These are phyloP conservation scores for Begonia peltatifolia DNA, from an alignment of 306 rosid species.

Conservation along the genomic window DNA sequence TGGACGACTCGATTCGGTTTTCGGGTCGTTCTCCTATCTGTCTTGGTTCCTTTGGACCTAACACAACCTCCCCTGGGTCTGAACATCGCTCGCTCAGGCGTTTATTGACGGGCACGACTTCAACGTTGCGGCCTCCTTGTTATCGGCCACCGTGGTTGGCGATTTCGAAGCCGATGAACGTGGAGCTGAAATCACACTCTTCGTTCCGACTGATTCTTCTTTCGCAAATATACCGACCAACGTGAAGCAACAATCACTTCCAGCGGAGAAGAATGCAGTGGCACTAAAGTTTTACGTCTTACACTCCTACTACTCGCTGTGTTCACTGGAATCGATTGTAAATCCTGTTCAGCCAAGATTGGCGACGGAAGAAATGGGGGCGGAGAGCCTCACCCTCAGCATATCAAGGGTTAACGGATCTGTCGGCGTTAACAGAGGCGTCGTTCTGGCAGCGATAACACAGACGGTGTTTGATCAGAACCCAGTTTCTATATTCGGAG, in stretches of 20 bases:
- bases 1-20: too few species aligned
- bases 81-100: slow-evolving; percentile 63
- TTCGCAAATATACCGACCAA: slow-evolving; percentile 56
- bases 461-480: slow-evolving; percentile 94
- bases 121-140: slow-evolving; percentile 87
- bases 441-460: slow-evolving; percentile 53
- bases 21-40: too few species aligned
- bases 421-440: slow-evolving; percentile 61
- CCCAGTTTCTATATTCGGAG: slow-evolving; percentile 86
- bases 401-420: slow-evolving; percentile 68
- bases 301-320: slow-evolving; percentile 80
- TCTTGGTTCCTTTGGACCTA: too few species aligned
- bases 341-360: slow-evolving; percentile 89
- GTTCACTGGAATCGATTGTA: slow-evolving; percentile 70
- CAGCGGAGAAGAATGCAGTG: slow-evolving; percentile 74
- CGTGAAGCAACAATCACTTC: slow-evolving; percentile 45
- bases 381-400: slow-evolving; percentile 74
- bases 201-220: slow-evolving; percentile 68
- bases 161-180: slow-evolving; percentile 90
- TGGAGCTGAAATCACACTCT: slow-evolving; percentile 87
- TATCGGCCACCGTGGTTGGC: slow-evolving; percentile 59
- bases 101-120: slow-evolving; percentile 71
- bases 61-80: slow-evolving; percentile 49
- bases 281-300: slow-evolving; percentile 71
- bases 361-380: slow-evolving; percentile 85